Percentiles rank a stretch among this genome's conserved stretches.
These are phyloP conservation scores for Flaveria bidentis DNA, from an alignment of 129 eudicot genomes.

Conservation along the genomic window DNA sequence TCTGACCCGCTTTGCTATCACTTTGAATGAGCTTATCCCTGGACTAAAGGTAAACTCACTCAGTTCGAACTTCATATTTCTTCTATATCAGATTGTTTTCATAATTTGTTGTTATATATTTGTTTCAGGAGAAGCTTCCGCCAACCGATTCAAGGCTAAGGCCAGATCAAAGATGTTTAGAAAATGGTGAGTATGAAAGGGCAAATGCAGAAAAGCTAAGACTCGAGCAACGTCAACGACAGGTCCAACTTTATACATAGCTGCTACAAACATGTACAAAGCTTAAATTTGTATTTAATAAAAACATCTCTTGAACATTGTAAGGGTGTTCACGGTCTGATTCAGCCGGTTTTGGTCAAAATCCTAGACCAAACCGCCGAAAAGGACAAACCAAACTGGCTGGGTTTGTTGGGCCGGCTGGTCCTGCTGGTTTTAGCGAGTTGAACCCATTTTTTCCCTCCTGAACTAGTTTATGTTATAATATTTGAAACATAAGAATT, in stretches of 20 bases:
- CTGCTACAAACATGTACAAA: neutral
- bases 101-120: neutral
- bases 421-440: too few species aligned
- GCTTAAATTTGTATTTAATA: neutral
- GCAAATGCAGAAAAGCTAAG: constrained; percentile 94
- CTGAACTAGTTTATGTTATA: too few species aligned
- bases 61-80: too few species aligned
- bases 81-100: neutral
- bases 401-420: neutral
- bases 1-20: constrained; percentile 86
- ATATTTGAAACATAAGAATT: too few species aligned
- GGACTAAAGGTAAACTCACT: constrained; percentile 57
- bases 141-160: constrained; percentile 97
- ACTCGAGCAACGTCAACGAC: constrained; percentile 87
- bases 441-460: too few species aligned
- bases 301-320: neutral
- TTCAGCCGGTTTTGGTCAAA: neutral
- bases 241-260: constrained; percentile 47
- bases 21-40: constrained; percentile 85
- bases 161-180: constrained; percentile 94
- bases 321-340: neutral
- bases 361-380: neutral
- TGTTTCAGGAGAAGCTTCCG: constrained; percentile 80
- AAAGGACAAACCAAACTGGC: neutral
- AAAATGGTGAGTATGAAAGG: constrained; percentile 91